A percentile compares a stretch with the other conserved stretches of the same genome.
These are phyloP conservation scores for Monilinia fructicola DNA, from an alignment of 2,329 filamentous ascomycete species.

Conservation along the genomic window DNA sequence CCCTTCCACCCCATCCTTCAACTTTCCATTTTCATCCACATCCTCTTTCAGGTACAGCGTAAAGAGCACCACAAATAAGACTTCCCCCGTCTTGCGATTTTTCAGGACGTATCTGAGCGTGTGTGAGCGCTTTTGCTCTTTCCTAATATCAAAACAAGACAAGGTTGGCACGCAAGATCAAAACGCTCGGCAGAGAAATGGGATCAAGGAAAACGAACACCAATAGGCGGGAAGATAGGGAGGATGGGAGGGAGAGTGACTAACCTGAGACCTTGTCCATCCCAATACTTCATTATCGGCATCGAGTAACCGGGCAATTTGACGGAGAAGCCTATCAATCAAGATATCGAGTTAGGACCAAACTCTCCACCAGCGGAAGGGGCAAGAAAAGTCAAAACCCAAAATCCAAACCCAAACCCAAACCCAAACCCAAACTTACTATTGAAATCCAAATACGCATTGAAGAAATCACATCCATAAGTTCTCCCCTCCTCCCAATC, in stretches of 20 bases:
- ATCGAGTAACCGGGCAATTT: constrained; percentile 71
- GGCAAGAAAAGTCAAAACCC: neutral
- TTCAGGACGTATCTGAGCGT: constrained; percentile 89
- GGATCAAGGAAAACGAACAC: neutral
- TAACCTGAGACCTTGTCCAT: constrained; percentile 74
- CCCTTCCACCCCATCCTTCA: constrained; percentile 46
- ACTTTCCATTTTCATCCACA: constrained; percentile 56
- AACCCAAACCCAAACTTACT: constrained; percentile 43
- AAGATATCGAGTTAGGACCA: neutral
- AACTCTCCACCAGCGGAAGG: too few relatives aligned
- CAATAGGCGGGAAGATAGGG: neutral
- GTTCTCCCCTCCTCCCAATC: constrained; percentile 60
- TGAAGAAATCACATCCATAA: constrained; percentile 77
- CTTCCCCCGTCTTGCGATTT: constrained; percentile 68
- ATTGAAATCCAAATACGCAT: constrained; percentile 88
- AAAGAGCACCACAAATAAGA: constrained; percentile 81
- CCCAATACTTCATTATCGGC: constrained; percentile 75
- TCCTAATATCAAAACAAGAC: constrained; percentile 33
- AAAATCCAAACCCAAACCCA: too few relatives aligned
- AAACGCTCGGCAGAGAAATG: constrained; percentile 7
- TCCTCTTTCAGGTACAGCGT: constrained; percentile 70
- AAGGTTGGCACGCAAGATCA: constrained; percentile 22
- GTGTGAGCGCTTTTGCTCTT: constrained; percentile 62
- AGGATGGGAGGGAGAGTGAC: constrained; percentile 32
- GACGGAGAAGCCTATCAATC: constrained; percentile 59